Percentiles rank a stretch among this genome's conserved stretches.
These are phyloP conservation scores for Oenanthe javanica DNA, from an alignment of 140 eudicot species.

Conservation along the genomic window DNA sequence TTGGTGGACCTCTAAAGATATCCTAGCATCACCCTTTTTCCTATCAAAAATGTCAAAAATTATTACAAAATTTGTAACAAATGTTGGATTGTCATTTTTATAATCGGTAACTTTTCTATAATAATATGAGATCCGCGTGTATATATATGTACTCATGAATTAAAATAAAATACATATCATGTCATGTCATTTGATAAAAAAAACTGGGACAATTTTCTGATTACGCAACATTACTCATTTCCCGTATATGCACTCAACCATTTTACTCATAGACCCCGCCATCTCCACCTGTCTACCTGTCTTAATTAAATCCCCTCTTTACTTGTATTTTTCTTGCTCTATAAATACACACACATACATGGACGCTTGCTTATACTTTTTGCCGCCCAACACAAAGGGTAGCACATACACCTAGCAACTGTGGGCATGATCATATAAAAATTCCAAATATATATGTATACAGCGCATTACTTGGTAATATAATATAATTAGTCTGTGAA, in stretches of 20 bases:
- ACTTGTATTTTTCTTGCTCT: not conserved
- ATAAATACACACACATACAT: not conserved
- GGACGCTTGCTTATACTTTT: not conserved
- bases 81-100: too few relatives aligned
- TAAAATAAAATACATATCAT: too few relatives aligned
- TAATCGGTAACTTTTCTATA: too few relatives aligned
- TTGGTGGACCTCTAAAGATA: constrained; percentile 36
- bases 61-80: too few relatives aligned
- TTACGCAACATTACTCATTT: too few relatives aligned
- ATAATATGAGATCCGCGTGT: too few relatives aligned
- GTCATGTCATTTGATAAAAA: too few relatives aligned
- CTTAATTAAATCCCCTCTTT: not conserved
- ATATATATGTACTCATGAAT: too few relatives aligned
- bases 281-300: constrained; percentile 13
- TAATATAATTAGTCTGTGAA: not conserved
- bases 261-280: constrained; percentile 31
- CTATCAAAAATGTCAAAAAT: constrained; percentile 9
- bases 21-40: constrained; percentile 27
- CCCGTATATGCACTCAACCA: constrained; percentile 31
- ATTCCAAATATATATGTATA: not conserved
- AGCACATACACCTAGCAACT: too few relatives aligned
- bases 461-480: not conserved
- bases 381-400: not conserved
- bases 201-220: too few relatives aligned
- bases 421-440: not conserved